These are phyloP conservation scores for Vanrija humicola DNA, from an alignment of 1,284 basidiomycete species.

Conservation along the genomic window DNA sequence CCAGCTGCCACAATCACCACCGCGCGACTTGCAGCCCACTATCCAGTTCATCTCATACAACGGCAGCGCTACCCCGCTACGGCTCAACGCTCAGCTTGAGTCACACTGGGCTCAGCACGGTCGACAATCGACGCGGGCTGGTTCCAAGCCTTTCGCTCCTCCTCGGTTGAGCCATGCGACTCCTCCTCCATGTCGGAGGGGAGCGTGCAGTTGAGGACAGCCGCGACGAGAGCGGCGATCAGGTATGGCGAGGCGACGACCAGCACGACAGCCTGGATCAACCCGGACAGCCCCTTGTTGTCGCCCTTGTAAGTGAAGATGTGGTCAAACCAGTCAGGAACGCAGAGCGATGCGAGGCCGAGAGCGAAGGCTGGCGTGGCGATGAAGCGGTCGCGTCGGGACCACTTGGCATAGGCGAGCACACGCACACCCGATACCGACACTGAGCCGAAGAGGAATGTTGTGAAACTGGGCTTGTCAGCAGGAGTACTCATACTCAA, in stretches of 20 bases:
- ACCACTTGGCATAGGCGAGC: slow-evolving; percentile 62
- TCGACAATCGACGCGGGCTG: slow-evolving; percentile 1
- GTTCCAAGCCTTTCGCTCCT: slow-evolving; percentile 7
- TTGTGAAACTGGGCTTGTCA: slow-evolving; percentile 20
- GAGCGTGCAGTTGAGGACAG: slow-evolving; percentile 27
- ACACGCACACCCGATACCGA: slow-evolving; percentile 65
- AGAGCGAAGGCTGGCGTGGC: slow-evolving; percentile 66
- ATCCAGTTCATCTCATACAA: too few species aligned
- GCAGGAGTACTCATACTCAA: neutral
- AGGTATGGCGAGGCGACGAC: slow-evolving; percentile 63
- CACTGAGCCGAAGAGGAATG: slow-evolving; percentile 48
- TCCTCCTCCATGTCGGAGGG: slow-evolving; percentile 18
- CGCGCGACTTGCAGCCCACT: too few species aligned
- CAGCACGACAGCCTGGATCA: slow-evolving; percentile 74
- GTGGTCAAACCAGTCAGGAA: slow-evolving; percentile 43
- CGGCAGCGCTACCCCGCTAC: too few species aligned
- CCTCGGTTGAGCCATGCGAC: neutral
- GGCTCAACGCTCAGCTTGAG: neutral
- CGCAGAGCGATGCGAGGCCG: slow-evolving; percentile 61
- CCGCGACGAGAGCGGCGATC: slow-evolving; percentile 31
- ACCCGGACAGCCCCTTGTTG: slow-evolving; percentile 63
- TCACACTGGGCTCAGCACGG: too few species aligned
- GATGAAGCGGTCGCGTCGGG: slow-evolving; percentile 73
- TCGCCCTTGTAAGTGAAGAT: slow-evolving; percentile 49
- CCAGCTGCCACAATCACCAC: too few species aligned